Evolutionary conservation across 495 filamentous ascomycete genomes (phyloP).

Genomic region (Lophium mytilinum): DNA sequence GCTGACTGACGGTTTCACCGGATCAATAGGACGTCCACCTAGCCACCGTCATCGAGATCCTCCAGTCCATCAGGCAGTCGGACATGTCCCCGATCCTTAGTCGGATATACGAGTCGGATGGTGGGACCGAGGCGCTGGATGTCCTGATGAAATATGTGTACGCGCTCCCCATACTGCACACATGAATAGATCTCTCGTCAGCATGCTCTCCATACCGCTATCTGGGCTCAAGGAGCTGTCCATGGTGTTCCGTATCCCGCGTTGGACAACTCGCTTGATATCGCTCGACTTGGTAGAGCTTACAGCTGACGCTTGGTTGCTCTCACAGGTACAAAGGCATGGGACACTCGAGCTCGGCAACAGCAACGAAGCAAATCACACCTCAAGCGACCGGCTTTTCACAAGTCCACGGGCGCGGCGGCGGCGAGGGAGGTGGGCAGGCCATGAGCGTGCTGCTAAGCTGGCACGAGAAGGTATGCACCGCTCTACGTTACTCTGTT

Average conservation of each 20-base stretch:
- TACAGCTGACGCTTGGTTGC: slow-evolving; percentile 3
- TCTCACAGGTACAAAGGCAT: slow-evolving; percentile 72
- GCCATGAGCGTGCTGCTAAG: slow-evolving; percentile 89
- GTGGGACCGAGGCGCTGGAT: slow-evolving; percentile 65
- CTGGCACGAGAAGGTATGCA: slow-evolving; percentile 78
- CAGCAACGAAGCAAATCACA: slow-evolving; percentile 41
- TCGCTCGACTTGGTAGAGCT: not conserved
- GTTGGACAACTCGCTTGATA: too few relatives aligned
- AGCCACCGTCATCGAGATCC: slow-evolving; percentile 72
- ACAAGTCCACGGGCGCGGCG: slow-evolving; percentile 63
- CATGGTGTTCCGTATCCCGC: not conserved
- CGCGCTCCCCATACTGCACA: slow-evolving; percentile 11
- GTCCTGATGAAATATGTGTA: slow-evolving; percentile 74
- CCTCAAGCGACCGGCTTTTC: slow-evolving; percentile 83
- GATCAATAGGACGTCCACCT: slow-evolving; percentile 60
- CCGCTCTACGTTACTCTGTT: not conserved
- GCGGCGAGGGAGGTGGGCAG: slow-evolving; percentile 68
- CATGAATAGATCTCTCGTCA: not conserved
- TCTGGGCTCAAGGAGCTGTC: not conserved
- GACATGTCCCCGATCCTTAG: slow-evolving; percentile 82
- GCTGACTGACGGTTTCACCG: slow-evolving; percentile 13
- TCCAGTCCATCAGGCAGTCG: slow-evolving; percentile 81
- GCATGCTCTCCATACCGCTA: slow-evolving; percentile 2
- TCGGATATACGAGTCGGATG: slow-evolving; percentile 60
- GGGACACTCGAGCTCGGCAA: slow-evolving; percentile 33